Percentiles rank a stretch among this genome's conserved stretches.
These are phyloP conservation scores for Gossypium stocksii DNA, from an alignment of 345 rosid genomes.

Conservation along the genomic window DNA sequence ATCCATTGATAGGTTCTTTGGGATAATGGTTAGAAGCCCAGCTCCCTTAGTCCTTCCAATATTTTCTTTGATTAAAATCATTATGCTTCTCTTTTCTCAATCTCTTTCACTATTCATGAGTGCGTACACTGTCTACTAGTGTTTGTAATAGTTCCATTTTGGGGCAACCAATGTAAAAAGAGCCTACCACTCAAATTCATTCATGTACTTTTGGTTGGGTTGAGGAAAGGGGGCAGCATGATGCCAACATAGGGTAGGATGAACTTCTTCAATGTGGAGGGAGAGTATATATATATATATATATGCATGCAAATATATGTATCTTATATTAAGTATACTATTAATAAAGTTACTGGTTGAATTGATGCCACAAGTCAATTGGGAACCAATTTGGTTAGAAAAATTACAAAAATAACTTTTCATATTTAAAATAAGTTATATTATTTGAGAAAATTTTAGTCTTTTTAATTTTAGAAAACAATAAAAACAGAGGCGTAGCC, in stretches of 20 bases:
- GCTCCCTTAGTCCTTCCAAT: constrained; percentile 28
- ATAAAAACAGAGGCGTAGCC: too few species aligned
- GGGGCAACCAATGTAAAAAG: constrained; percentile 42
- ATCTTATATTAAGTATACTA: too few species aligned
- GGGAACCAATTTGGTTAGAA: too few species aligned
- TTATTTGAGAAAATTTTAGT: too few species aligned
- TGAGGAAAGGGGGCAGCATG: neutral
- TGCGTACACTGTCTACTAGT: constrained; percentile 20
- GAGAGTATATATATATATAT: too few species aligned
- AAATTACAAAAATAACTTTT: too few species aligned
- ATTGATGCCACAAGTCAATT: too few species aligned
- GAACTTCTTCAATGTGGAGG: too few species aligned
- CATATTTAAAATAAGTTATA: too few species aligned
- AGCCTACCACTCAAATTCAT: constrained; percentile 39
- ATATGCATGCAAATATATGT: too few species aligned
- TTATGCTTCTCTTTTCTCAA: constrained; percentile 11
- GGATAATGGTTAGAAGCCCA: constrained; percentile 31
- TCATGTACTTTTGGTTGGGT: constrained; percentile 26
- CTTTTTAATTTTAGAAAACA: too few species aligned
- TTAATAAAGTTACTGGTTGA: too few species aligned
- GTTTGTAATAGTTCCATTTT: constrained; percentile 30
- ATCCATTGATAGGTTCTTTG: constrained; percentile 24
- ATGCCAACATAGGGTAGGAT: neutral
- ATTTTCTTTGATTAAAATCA: constrained; percentile 27
- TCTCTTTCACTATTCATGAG: constrained; percentile 8